Conservation (phyloP, 768 basidiomycete species). For the Candolleomyces eurysporus region DNA sequence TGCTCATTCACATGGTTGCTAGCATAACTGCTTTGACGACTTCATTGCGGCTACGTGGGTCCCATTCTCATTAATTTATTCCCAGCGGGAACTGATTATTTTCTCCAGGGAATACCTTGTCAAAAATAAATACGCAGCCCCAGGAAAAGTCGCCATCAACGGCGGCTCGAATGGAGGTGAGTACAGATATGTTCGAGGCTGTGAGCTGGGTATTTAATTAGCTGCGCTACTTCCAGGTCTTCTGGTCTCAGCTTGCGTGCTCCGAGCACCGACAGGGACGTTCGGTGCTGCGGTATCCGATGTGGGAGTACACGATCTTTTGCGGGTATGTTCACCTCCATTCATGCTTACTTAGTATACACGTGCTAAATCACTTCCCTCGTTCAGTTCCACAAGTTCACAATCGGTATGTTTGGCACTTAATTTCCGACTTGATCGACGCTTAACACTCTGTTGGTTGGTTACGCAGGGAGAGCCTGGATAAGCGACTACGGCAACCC, state of each 20-base stretch:
- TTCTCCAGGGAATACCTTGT: constrained; percentile 62
- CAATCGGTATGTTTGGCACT: constrained; percentile 50
- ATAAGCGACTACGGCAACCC: constrained; percentile 78
- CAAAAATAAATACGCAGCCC: constrained; percentile 65
- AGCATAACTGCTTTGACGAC: constrained; percentile 79
- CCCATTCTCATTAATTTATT: neutral
- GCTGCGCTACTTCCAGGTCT: constrained; percentile 44
- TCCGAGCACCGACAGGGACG: constrained; percentile 71
- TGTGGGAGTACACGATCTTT: constrained; percentile 78
- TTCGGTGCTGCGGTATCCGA: constrained; percentile 81
- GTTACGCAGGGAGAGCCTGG: constrained; percentile 66
- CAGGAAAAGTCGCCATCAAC: constrained; percentile 72
- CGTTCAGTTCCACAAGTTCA: constrained; percentile 67
- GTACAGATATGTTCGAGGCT: constrained; percentile 11
- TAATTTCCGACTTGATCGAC: neutral
- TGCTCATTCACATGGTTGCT: constrained; percentile 2
- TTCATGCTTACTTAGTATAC: constrained; percentile 3
- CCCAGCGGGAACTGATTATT: constrained; percentile 1
- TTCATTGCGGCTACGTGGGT: constrained; percentile 79
- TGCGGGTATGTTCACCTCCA: constrained; percentile 50
- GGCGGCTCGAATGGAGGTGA: constrained; percentile 82
- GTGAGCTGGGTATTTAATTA: neutral
- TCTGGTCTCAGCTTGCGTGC: constrained; percentile 81
- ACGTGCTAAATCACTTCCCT: neutral
- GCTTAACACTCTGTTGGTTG: neutral